Evolutionary conservation across 345 rosid genomes (phyloP).

Genomic region (Brassica juncea): DNA sequence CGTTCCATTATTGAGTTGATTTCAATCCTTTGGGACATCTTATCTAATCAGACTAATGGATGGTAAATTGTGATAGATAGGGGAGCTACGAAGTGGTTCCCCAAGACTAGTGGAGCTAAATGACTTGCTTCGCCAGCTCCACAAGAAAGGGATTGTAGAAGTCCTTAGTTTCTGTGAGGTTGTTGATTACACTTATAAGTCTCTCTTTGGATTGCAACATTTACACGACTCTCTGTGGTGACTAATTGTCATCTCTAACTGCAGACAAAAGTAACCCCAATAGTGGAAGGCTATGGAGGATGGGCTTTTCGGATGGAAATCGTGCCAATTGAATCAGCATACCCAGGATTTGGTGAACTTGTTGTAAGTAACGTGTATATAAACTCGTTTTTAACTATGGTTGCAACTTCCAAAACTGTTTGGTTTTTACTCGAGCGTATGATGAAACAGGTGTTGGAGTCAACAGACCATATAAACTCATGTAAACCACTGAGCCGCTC

Average conservation of each 20-base stretch:
- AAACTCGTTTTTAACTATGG: not conserved
- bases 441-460: constrained; percentile 76
- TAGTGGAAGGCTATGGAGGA: constrained; percentile 98
- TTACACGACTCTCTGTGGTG: not conserved
- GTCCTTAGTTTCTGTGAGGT: constrained; percentile 99
- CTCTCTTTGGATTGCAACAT: constrained; percentile 8
- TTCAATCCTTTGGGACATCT: not conserved
- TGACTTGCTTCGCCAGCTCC: constrained; percentile 77
- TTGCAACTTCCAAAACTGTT: not conserved
- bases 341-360: constrained; percentile 97
- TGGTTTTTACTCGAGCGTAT: not conserved
- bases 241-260: not conserved
- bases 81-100: constrained; percentile 94
- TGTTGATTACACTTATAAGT: constrained; percentile 21
- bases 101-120: constrained; percentile 80
- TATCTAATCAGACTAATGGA: constrained; percentile 7
- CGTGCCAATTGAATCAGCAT: constrained; percentile 95
- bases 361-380: constrained; percentile 57
- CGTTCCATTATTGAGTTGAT: not conserved
- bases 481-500: constrained; percentile 83
- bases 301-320: constrained; percentile 96
- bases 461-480: constrained; percentile 95
- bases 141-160: constrained; percentile 73
- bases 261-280: constrained; percentile 96
- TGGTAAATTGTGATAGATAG: constrained; percentile 54